A percentile compares a stretch with the other conserved stretches of the same genome.
Evolutionary conservation across 768 basidiomycete genomes (phyloP).

Genomic region (Suillus lakei): DNA sequence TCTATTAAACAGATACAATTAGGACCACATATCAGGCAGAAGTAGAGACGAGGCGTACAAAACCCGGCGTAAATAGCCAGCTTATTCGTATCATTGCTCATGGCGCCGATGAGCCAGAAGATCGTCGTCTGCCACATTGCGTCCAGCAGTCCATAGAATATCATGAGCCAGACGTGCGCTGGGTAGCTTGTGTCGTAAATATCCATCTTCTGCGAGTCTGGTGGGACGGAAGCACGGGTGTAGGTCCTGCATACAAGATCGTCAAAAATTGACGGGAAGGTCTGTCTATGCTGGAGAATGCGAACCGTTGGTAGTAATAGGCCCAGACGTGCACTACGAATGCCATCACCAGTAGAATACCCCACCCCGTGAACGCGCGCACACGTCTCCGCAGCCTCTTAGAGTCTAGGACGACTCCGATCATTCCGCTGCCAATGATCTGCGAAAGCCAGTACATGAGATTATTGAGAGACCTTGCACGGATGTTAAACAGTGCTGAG

Average conservation of each 20-base stretch:
- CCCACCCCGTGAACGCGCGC: slow-evolving; percentile 73
- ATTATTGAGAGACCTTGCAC: slow-evolving; percentile 74
- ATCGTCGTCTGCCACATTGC: slow-evolving; percentile 82
- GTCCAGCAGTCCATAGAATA: slow-evolving; percentile 73
- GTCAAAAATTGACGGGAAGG: background rate
- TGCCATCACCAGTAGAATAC: slow-evolving; percentile 60
- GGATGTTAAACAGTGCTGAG: slow-evolving; percentile 74
- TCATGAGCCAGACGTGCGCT: slow-evolving; percentile 58
- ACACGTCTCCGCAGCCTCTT: slow-evolving; percentile 57
- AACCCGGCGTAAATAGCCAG: slow-evolving; percentile 81
- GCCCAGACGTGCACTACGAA: slow-evolving; percentile 76
- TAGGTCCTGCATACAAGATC: slow-evolving; percentile 48
- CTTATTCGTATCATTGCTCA: slow-evolving; percentile 80
- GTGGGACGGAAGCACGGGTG: slow-evolving; percentile 55
- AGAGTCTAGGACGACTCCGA: slow-evolving; percentile 69
- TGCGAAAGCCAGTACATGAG: slow-evolving; percentile 82
- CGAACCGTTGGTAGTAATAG: slow-evolving; percentile 73
- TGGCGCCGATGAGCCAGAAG: slow-evolving; percentile 83
- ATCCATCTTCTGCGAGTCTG: slow-evolving; percentile 54
- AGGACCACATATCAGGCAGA: background rate
- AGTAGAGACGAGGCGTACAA: slow-evolving; percentile 50
- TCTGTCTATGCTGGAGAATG: slow-evolving; percentile 2
- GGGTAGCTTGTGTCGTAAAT: slow-evolving; percentile 38
- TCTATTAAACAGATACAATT: slow-evolving; percentile 39
- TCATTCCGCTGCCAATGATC: slow-evolving; percentile 71